phyloP scores from a whole-genome alignment of 2,329 filamentous ascomycete species.

The Penicillium sclerotigenum region DNA sequence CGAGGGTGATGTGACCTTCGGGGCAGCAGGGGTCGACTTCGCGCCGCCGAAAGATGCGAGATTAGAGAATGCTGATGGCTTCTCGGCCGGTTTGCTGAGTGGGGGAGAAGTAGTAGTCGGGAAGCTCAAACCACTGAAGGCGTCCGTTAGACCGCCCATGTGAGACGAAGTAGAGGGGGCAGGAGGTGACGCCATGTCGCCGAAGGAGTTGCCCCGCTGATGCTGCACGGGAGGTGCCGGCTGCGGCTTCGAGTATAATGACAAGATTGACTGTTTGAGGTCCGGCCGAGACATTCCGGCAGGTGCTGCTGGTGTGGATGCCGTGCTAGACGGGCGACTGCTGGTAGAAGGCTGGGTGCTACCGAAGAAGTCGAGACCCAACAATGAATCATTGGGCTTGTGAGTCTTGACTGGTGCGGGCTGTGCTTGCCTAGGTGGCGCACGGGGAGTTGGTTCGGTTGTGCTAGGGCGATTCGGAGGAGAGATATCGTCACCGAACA shows the following conservation, averaged over 20 bases:
- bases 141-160: slow-evolving; percentile 71
- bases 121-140: slow-evolving; percentile 71
- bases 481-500: slow-evolving; percentile 75
- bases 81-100: slow-evolving; percentile 42
- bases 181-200: slow-evolving; percentile 60
- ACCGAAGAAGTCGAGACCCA: slow-evolving; percentile 91
- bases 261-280: slow-evolving; percentile 94
- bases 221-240: slow-evolving; percentile 51
- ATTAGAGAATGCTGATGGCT: slow-evolving; percentile 63
- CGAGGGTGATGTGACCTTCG: slow-evolving; percentile 49
- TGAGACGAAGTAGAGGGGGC: slow-evolving; percentile 31
- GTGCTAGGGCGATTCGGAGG: slow-evolving; percentile 68
- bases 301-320: slow-evolving; percentile 57
- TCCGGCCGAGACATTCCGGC: slow-evolving; percentile 77
- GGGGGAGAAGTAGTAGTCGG: slow-evolving; percentile 45
- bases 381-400: slow-evolving; percentile 77
- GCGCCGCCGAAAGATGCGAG: slow-evolving; percentile 54
- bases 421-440: slow-evolving; percentile 64
- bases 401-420: slow-evolving; percentile 53
- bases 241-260: slow-evolving; percentile 85
- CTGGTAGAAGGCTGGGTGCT: slow-evolving; percentile 66
- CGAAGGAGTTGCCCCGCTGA: slow-evolving; percentile 62
- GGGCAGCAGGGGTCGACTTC: slow-evolving; percentile 44
- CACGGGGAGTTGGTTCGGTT: slow-evolving; percentile 63
- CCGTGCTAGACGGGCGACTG: slow-evolving; percentile 73